A percentile compares a stretch with the other conserved stretches of the same genome.
These are phyloP conservation scores for Sclerospora graminicola DNA, from an alignment of 352 stramenopile species.

Conservation along the genomic window DNA sequence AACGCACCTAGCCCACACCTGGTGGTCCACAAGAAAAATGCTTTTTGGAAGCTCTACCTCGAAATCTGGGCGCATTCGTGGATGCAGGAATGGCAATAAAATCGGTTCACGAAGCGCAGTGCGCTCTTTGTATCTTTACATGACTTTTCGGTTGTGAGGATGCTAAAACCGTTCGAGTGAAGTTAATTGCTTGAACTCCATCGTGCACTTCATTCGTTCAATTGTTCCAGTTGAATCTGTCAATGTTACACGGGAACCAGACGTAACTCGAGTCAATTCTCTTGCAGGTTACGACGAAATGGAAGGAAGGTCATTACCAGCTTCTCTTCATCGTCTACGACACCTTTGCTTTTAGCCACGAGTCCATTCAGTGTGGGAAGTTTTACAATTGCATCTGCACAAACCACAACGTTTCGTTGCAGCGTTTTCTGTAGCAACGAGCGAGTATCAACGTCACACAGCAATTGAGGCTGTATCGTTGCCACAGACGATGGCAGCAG, in stretches of 20 bases:
- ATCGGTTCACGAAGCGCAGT: conserved; percentile 56
- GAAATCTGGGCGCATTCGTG: conserved; percentile 22
- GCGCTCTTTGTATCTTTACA: conserved; percentile 40
- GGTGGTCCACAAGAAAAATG: conserved; percentile 65
- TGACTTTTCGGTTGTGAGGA: background rate
- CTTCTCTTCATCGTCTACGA: background rate
- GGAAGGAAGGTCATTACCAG: conserved; percentile 27
- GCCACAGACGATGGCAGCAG: conserved; percentile 10
- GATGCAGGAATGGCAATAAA: conserved; percentile 38
- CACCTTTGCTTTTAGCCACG: conserved; percentile 9
- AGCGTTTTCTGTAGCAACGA: conserved; percentile 47
- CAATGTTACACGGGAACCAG: conserved; percentile 46
- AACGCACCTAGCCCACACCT: conserved; percentile 74
- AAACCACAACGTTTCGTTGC: conserved; percentile 40
- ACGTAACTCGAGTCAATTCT: conserved; percentile 25
- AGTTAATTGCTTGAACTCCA: background rate
- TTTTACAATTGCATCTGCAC: conserved; percentile 23
- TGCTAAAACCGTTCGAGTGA: background rate
- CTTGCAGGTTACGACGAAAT: conserved; percentile 34
- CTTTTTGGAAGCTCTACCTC: conserved; percentile 63
- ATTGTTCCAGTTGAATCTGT: conserved; percentile 11
- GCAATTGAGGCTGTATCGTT: conserved; percentile 5
- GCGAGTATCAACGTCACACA: conserved; percentile 23
- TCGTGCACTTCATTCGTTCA: background rate
- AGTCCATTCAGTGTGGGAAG: conserved; percentile 26